Evolutionary conservation across 257 asterid species (phyloP).

Genomic region (Nicotiana tabacum): DNA sequence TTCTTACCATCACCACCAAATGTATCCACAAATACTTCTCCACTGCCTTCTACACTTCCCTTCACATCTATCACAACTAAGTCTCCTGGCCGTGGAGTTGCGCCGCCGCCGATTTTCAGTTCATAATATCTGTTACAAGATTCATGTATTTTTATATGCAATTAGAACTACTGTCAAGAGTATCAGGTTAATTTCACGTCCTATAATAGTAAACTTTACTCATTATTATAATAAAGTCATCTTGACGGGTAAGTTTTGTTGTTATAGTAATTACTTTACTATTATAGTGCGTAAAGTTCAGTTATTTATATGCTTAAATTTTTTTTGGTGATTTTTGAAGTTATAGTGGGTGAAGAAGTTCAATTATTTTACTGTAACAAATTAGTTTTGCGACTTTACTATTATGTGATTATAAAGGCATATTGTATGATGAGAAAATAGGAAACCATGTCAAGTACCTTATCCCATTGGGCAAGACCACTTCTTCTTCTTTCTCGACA

Average conservation of each 20-base stretch:
- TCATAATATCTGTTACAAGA: conserved; percentile 48
- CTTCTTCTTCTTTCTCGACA: conserved; percentile 78
- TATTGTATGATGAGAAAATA: too few species aligned
- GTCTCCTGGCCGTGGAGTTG: conserved; percentile 57
- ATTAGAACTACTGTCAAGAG: neutral
- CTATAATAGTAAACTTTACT: too few species aligned
- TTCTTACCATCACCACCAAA: conserved; percentile 26
- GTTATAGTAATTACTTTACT: neutral
- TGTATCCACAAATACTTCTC: conserved; percentile 63
- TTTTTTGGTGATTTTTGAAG: too few species aligned
- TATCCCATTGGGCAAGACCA: conserved; percentile 69
- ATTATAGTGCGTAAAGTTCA: neutral
- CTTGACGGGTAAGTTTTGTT: neutral
- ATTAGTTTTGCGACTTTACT: neutral
- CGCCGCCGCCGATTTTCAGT: conserved; percentile 67
- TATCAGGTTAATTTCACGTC: neutral
- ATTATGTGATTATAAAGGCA: neutral
- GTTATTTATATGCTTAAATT: neutral
- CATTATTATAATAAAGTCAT: too few species aligned
- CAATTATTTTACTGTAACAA: neutral
- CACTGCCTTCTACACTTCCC: conserved; percentile 55
- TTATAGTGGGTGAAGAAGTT: neutral
- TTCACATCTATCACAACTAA: conserved; percentile 73
- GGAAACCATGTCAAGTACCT: conserved; percentile 25
- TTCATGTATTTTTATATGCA: neutral